Base-by-base conservation (phyloP, 2,329 filamentous ascomycete species). In the Trichoderma asperellum region DNA sequence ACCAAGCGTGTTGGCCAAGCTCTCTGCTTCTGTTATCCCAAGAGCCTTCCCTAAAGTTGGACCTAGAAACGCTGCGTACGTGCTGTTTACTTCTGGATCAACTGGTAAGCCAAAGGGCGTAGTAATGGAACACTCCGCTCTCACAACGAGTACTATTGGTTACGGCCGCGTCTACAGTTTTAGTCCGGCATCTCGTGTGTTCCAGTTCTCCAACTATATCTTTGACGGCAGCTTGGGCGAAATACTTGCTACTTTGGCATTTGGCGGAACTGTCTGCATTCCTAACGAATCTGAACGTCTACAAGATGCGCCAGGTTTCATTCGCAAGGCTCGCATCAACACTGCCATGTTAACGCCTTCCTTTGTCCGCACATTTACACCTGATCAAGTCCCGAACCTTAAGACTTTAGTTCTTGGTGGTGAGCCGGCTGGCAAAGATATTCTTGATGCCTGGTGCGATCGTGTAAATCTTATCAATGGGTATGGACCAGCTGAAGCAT, bases 401-500 rank as follows among this genome's bases (percentile, higher is more conserved):
- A 43, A 70, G 29, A 68, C 57, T 6, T 32, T 71, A 12, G 14
- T 69, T 4, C 43, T 67, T 35, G 66, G 61, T 12, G 70, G 70
- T 27, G 70, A 71, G 52, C 52, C 70, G 18, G 47, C 55, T 24
- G 52, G 43, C 2, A 47, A 47, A 14, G 61, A 66, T 35, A 64
- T 35, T 4, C 16, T 70, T 2, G 34, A 32, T 12, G 5, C 27
- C 32, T 70, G 60, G 67, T 55, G 35, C 32, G 35, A 72, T 55
- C 77, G 73, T 72, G 75, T 80, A 21, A 75, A 76, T 67, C 73
- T 81, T 43, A 70, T 80, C 68, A 81, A 82, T 74, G 78, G 75
- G 0, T 83, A 82, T 68, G 82, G 82, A 0, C 81, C 81, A 24
- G 79, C 81, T 6, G 82, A 83, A 73, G 75, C 76, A 49, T 77